Conservation (phyloP, 164 flowering plant genomes). For the Aristolochia fimbriata region DNA sequence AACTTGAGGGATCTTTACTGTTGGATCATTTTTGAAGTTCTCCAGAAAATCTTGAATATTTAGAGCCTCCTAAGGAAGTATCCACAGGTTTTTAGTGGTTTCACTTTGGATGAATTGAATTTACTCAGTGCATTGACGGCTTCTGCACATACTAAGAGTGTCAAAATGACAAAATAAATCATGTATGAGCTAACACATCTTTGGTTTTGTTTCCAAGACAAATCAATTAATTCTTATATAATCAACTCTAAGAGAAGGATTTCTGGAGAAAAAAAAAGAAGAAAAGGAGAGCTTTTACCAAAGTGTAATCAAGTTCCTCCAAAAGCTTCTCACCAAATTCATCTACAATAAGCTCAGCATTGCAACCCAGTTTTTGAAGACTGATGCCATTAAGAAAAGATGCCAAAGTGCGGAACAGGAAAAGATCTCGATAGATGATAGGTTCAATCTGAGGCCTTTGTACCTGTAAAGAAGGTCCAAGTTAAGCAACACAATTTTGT, state of each 20-base stretch:
- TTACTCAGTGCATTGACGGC: neutral
- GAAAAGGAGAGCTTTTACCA: conserved; percentile 39
- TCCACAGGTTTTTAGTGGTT: no score
- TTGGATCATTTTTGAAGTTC: conserved; percentile 91
- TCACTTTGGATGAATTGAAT: neutral
- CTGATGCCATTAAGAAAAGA: conserved; percentile 95
- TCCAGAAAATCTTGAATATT: conserved; percentile 90
- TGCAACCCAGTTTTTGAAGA: conserved; percentile 92
- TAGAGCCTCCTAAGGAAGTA: conserved; percentile 61
- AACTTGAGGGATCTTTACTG: conserved; percentile 89
- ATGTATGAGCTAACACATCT: no score
- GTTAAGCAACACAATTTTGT: conserved; percentile 7
- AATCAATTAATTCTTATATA: neutral
- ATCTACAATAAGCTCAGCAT: conserved; percentile 97
- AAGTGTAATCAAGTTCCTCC: conserved; percentile 97
- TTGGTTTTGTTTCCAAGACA: no score
- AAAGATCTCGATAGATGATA: conserved; percentile 89
- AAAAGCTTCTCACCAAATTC: conserved; percentile 98
- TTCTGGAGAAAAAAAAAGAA: neutral
- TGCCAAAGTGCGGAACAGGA: conserved; percentile 89
- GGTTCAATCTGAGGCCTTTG: conserved; percentile 95
- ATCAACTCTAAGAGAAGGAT: neutral
- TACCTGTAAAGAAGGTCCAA: conserved; percentile 34
- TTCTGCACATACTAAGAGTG: no score
- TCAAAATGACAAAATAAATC: no score